Base-by-base conservation (phyloP, 2,329 filamentous ascomycete genomes). In the Delphinella strobiligena region DNA sequence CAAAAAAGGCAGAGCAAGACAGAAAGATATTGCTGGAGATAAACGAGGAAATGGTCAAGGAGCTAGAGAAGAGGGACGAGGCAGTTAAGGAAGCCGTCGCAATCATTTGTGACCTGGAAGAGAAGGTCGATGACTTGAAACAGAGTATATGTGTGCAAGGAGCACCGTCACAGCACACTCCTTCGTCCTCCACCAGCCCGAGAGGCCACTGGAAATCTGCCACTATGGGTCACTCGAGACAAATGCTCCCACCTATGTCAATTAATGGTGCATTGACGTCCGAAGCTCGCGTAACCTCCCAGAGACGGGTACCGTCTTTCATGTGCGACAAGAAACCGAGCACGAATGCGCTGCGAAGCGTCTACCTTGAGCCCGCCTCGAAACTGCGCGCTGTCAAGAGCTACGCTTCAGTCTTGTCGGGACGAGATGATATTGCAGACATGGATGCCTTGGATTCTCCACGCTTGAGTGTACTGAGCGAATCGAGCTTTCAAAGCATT, bases 81-180 rank as follows among this genome's bases (percentile, higher is more conserved):
- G 80, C 80, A 4, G 67, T 85, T 2, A 74, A 78, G 45, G 79
- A 85, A 51, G 80, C 80, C 3, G 77, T 83, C 4, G 66, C 70
- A 19, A 75, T 83, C 63, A 85, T 85, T 46, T 71, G 80, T 37
- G 64, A 65, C 17, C 61, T 83, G 12, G 80, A 85, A 53, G 70
- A 73, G 12, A 54, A 49, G 30, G 44, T 57, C 7, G 43, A 50
- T 17, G 47, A 51, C 15, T 31, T 54, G 34, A 47, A 54, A 29
- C 55, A n/a, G n/a, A n/a, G n/a, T n/a, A n/a, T n/a, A n/a, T n/a
- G n/a, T n/a, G n/a, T 12, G 12, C 22, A 27, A 27, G 22, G 12
- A 27, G 12, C 7, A 7, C 12, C 7, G 7, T 27, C 22, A 27
- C 7, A 27, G 12, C 22, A 7, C 12, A 27, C 12, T 7, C 22